These are phyloP conservation scores for Leucocoprinus leucothites DNA, from an alignment of 768 basidiomycete genomes.

Conservation along the genomic window DNA sequence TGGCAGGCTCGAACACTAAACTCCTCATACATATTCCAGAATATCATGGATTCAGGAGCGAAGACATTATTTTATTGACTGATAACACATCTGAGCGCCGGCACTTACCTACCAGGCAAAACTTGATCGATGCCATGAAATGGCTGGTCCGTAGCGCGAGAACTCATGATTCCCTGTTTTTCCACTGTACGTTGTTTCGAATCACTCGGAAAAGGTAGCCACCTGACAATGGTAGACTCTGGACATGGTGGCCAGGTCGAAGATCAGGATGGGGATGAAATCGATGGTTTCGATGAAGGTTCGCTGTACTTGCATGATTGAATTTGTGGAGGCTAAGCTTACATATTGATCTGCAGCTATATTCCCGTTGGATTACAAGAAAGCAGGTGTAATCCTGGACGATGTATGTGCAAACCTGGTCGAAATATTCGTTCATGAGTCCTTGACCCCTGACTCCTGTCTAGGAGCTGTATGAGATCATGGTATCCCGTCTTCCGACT, in stretches of 20 bases:
- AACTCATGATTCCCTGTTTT: conserved; percentile 72
- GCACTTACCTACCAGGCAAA: conserved; percentile 39
- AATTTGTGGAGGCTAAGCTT: neutral
- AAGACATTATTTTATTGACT: conserved; percentile 68
- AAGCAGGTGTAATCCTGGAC: conserved; percentile 73
- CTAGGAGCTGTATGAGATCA: conserved; percentile 47
- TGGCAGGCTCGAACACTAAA: neutral
- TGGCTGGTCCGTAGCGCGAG: conserved; percentile 68
- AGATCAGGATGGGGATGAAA: conserved; percentile 76
- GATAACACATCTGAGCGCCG: conserved; percentile 50
- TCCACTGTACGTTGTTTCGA: conserved; percentile 52
- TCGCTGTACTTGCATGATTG: neutral
- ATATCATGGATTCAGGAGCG: conserved; percentile 49
- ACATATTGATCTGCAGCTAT: conserved; percentile 50
- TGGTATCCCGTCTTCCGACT: conserved; percentile 42
- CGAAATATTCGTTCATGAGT: too few relatives aligned
- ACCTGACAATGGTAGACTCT: conserved; percentile 50
- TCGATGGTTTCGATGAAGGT: conserved; percentile 81
- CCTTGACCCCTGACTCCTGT: neutral
- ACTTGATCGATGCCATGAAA: conserved; percentile 48
- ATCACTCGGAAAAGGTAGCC: neutral
- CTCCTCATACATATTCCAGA: conserved; percentile 13
- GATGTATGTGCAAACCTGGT: conserved; percentile 34
- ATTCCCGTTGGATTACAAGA: conserved; percentile 87
- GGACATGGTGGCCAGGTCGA: conserved; percentile 91